Conservation (phyloP, 208 protist genomes). For the Trypanosoma scelopori region DNA sequence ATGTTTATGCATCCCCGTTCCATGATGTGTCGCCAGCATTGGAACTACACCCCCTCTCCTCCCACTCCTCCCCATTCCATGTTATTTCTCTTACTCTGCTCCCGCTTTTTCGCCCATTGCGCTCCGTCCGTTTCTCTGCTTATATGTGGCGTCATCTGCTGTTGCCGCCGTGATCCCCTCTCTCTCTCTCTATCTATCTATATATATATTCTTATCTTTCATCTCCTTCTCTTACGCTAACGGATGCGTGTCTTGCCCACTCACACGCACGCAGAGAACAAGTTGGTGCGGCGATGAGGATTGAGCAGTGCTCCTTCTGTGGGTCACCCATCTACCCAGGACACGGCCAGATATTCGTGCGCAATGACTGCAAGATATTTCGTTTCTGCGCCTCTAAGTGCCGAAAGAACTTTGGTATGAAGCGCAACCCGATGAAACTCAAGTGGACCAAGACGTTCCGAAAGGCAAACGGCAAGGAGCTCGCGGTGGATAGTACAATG, state of each 20-base stretch:
- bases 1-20: background rate
- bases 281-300: conserved; percentile 82
- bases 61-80: background rate
- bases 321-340: conserved; percentile 98
- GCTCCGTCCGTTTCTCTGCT: background rate
- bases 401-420: conserved; percentile 99
- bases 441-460: conserved; percentile 99
- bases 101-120: conserved; percentile 22
- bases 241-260: background rate
- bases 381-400: conserved; percentile 99
- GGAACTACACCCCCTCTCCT: too few species aligned
- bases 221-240: background rate
- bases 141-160: background rate
- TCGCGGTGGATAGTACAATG: conserved; percentile 97
- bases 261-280: background rate
- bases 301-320: conserved; percentile 99
- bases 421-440: conserved; percentile 99
- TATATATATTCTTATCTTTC: conserved; percentile 9
- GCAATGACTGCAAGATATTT: conserved; percentile 98
- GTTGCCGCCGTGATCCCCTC: background rate
- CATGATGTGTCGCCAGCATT: background rate
- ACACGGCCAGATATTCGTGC: conserved; percentile 98
- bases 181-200: background rate
- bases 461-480: conserved; percentile 97
- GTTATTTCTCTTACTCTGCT: conserved; percentile 8